Percentiles rank a stretch among this genome's conserved stretches.
Evolutionary conservation across 441 rosid species (phyloP).

Genomic region (Manihot esculenta): DNA sequence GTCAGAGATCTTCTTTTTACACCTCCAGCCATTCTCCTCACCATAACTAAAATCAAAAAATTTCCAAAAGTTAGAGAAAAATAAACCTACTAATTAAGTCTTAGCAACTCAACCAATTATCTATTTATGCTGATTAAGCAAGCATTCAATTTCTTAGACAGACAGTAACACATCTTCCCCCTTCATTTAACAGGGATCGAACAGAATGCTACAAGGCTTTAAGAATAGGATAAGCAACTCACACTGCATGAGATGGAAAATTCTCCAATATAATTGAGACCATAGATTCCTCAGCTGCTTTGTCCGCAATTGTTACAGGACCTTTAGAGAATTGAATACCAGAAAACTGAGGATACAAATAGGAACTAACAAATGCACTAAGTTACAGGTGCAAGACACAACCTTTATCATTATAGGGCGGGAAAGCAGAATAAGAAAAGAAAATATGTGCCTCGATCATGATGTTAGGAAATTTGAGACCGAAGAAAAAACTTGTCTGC

Average conservation of each 20-base stretch:
- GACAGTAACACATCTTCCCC: background rate
- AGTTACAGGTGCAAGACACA: background rate
- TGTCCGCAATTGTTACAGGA: slow-evolving; percentile 94
- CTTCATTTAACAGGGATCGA: background rate
- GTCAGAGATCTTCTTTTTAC: slow-evolving; percentile 70
- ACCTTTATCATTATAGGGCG: background rate
- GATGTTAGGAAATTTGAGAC: background rate
- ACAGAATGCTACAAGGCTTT: background rate
- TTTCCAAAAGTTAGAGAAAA: slow-evolving; percentile 20
- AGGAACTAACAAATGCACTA: background rate
- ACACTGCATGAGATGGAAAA: slow-evolving; percentile 92
- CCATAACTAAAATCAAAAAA: slow-evolving; percentile 62
- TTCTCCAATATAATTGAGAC: slow-evolving; percentile 60
- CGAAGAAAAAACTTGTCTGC: background rate
- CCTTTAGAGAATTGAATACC: slow-evolving; percentile 36
- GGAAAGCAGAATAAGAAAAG: background rate
- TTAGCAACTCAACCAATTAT: slow-evolving; percentile 2
- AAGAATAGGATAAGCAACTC: slow-evolving; percentile 26
- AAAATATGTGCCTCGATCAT: no score
- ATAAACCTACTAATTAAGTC: background rate
- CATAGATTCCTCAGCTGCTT: slow-evolving; percentile 92
- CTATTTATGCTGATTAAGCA: background rate
- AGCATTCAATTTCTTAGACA: background rate
- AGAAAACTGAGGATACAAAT: background rate
- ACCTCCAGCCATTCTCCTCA: slow-evolving; percentile 97